Base-by-base conservation (phyloP, 1,284 basidiomycete species). In the Leccinum pachyderme region DNA sequence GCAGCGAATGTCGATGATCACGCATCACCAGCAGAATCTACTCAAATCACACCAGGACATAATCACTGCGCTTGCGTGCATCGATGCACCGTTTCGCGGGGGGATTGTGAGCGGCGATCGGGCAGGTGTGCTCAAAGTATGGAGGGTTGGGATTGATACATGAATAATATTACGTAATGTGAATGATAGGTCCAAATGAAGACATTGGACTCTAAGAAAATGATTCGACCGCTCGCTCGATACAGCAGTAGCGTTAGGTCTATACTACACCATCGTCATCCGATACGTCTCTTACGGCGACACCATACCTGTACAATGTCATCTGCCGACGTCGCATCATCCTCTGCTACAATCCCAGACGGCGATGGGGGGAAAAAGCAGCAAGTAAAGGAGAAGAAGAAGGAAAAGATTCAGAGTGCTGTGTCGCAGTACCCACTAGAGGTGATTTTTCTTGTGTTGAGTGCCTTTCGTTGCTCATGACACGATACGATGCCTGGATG, bases 21-120 rank as follows among this genome's bases (percentile, higher is more conserved):
- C 83, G 7, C 81, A 87, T 52, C 88, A 86, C 63, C 92, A 95
- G 65, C 86, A 92, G 64, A 85, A 82, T 52, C 72, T 93, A 29
- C 73, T 94, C 47, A 86, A 82, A 64, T 78, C 84, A 2, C 93
- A 96, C 65, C 89, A 89, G 60, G 94, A 96, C 65, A 82, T 90
- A 3, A 82, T 97, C 25, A 92, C 89, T 2, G 84, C 89, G 3
- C 70, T 96, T 24, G 81, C 83, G 0, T 88, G 89, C 59, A 84
- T 96, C 52, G 93, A 96, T 60, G 82, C 88, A 0, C 93, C 93
- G 0, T 96, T 95, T 73, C 79, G 89, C 47, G 89, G 89, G 15
- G 91, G 93, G 4, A 80, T 95, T 44, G 81, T 96, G 9, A 94
- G 90, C 59, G 93, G 89, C 3, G 94, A 96, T 68, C 79, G 89